Evolutionary conservation across 495 filamentous ascomycete genomes (phyloP).

Genomic region (Rostrohypoxylon terebratum): DNA sequence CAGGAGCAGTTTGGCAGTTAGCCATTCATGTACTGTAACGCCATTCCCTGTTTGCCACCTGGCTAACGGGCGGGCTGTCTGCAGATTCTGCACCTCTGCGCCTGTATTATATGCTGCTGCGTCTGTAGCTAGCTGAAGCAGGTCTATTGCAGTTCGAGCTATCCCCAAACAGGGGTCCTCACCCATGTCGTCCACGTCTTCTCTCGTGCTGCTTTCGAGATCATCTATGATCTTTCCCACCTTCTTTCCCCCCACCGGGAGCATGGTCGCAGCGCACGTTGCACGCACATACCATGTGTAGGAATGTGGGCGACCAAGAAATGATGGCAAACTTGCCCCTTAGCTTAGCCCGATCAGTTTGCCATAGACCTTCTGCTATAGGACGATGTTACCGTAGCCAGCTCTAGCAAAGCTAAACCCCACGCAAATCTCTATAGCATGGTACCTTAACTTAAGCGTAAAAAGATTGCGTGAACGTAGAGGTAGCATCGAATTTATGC

Average conservation of each 20-base stretch:
- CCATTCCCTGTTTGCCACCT: slow-evolving; percentile 39
- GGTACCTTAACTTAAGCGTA: slow-evolving; percentile 25
- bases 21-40: slow-evolving; percentile 33
- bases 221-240: slow-evolving; percentile 24
- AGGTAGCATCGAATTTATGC: slow-evolving; percentile 20
- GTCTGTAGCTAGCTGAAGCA: slow-evolving; percentile 1
- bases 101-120: slow-evolving; percentile 4
- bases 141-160: slow-evolving; percentile 25
- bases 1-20: neutral
- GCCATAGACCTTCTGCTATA: slow-evolving; percentile 28
- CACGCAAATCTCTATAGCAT: slow-evolving; percentile 26
- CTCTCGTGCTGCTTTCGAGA: slow-evolving; percentile 24
- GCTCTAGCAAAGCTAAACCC: slow-evolving; percentile 22
- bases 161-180: slow-evolving; percentile 34
- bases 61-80: slow-evolving; percentile 31
- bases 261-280: slow-evolving; percentile 20
- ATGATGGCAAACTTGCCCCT: slow-evolving; percentile 12
- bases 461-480: neutral
- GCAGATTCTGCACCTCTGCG: slow-evolving; percentile 24
- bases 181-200: slow-evolving; percentile 30
- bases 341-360: slow-evolving; percentile 23
- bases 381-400: slow-evolving; percentile 33
- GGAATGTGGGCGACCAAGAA: slow-evolving; percentile 15
- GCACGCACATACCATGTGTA: slow-evolving; percentile 1
- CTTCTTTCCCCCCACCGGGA: neutral